Base-by-base conservation (phyloP, 192 early-diverging fungal genomes). In the Podila epigama region DNA sequence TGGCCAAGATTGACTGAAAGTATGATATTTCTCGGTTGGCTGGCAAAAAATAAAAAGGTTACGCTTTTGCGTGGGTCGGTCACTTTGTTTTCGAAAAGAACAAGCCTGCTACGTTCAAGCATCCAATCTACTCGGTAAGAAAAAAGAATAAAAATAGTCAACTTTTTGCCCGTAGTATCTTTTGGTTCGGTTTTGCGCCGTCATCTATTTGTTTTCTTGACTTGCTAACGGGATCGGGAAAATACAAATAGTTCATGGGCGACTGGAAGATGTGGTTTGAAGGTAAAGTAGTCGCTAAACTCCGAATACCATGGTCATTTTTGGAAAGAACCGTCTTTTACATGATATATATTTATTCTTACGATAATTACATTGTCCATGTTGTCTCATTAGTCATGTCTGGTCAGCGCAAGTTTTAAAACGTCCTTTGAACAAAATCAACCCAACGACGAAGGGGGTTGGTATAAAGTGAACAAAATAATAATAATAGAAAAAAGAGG, bases 101-200 rank as follows among this genome's bases (percentile, higher is more conserved):
- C 81, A 86, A 85, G 53, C 91, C 91, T 52, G 91, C 91, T 1
- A 92, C 91, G 1, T 92, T 92, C 77, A 85, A 71, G 63, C 89
- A 89, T 61, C 91, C 91, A 1, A 29, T 92, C 32, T 92, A 82
- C 68, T 88, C 86, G 2, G 71, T 75, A 75, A 12, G 15, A 13
- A 39, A 10, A 1, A n/a, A 15, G 11, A 40, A 35, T 1, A 27
- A 31, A 4, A 7, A 3, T n/a, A 8, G 1, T 40, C 10, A 18
- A 9, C 8, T 16, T 18, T 25, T 25, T 50, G 59, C 44, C 16
- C 5, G 31, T 20, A 28, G 15, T 5, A 25, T 51, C 28, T 25
- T 20, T 29, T 39, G 22, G 40, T 16, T 15, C 39, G 27, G 18
- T 20, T 13, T 34, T n/a, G n/a, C 41, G 4, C 28, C 28, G 9